Base-by-base conservation (phyloP, 225 moss, liverwort and hornwort species). In the Straminergon stramineum region DNA sequence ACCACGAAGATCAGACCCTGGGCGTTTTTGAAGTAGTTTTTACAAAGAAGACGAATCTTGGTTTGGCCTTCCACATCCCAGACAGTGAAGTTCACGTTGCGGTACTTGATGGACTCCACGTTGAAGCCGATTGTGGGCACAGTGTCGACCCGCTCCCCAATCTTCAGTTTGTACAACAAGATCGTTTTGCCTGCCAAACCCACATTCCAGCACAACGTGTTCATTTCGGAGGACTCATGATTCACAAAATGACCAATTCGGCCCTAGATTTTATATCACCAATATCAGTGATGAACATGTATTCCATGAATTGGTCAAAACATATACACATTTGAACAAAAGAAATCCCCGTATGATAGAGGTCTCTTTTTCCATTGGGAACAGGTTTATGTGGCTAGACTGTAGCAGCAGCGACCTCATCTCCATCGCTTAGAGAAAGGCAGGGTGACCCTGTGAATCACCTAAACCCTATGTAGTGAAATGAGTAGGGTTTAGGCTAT, bases 81-180 rank as follows among this genome's bases (percentile, higher is more conserved):
- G 32, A 95, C 91, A 24, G 91, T 95, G 89, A 94, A 93, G 64
- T 55, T 94, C 83, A 95, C 91, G 57, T 94, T 95, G 84, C 87
- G 91, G 89, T 87, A 66, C 66, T 66, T 5, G 19, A 66, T 66
- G 65, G 17, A 65, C 17, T 65, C 65, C 32, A 65, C 65, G 65
- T 34, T 34, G 65, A 65, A 65, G 32, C 65, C 65, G 66, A 34
- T 34, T 10, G 34, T 66, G 66, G 66, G 34, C 66, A 66, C 66
- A 10, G 18, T 66, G 18, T 66, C 66, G 18, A 52, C 13, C 52
- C 13, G 52, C 52, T 52, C 52, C 52, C 52, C 52, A 15, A 52
- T 52, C 52, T 14, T 52, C 52, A 52, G 14, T 52, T 52, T 52
- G 52, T 52, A 15, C 4, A 52, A 15, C 52, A 52, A 52, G 13